Evolutionary conservation across 2,329 filamentous ascomycete genomes (phyloP), one percentile per base, ranked within the genome.

Genomic region (Aspergillus aculeatinus): DNA sequence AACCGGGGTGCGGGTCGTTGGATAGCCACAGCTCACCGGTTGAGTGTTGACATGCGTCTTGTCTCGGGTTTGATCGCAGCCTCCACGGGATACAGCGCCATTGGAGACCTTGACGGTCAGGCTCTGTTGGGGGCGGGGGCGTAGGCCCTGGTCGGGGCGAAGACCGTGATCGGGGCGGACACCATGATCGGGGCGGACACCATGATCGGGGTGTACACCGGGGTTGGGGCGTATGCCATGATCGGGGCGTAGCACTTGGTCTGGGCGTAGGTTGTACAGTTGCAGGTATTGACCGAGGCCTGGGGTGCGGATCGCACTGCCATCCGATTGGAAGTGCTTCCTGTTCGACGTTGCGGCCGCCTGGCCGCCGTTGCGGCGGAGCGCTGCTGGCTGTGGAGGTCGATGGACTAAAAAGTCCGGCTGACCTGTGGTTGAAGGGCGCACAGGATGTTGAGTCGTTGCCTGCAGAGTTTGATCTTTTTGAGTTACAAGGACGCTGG

Each of bases 391-490:
- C 23, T 39, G 55, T 14, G 31, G 27, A 16, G 57, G 23, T 23
- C 39, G 39, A n/a, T 54, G 51, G 16, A 33, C 12, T 7, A 55
- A 25, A 14, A n/a, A 14, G 6, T 31, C 27, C 31, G 27, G 42
- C 19, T 55, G 53, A n/a, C 48, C 51, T 21, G 50, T 51, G 19
- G 55, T 53, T n/a, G 55, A 33, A 48, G 39, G 12, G 14, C 47
- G n/a, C 11, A 50, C 14, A 4, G 53, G 31, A 27, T 16, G n/a
- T 47, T 35, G 23, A 19, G n/a, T 31, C 5, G 53, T 16, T 27
- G 27, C n/a, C 48, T 12, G 53, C 53, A 47, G 31, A 19, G 25
- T 42, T 5, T 55, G 44, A 16, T 23, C 42, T n/a, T 21, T 33
- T 25, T 33, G 53, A 33, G 53, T 27, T 48, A 31, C 42, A 16